Conservation (phyloP, 2,329 filamentous ascomycete species). For the Beauveria varroae region DNA sequence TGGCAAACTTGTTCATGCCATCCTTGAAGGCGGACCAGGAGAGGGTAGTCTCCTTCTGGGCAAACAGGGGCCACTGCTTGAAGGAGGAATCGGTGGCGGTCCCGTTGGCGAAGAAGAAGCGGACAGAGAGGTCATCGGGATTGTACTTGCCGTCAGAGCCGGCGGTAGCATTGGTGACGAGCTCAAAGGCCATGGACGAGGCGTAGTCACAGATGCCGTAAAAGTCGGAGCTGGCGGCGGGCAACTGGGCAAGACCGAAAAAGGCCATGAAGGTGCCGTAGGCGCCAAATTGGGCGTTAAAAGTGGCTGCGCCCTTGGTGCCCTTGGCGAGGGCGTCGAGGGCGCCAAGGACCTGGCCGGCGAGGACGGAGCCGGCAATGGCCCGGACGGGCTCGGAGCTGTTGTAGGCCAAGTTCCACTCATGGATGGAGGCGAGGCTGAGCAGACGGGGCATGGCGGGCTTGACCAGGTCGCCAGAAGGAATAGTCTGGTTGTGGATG, state of each 20-base stretch:
- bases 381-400: constrained; percentile 57
- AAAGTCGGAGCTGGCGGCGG: constrained; percentile 52
- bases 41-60: constrained; percentile 45
- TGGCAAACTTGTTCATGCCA: constrained; percentile 57
- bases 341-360: constrained; percentile 44
- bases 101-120: constrained; percentile 56
- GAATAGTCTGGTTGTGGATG: constrained; percentile 47
- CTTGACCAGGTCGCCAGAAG: constrained; percentile 47
- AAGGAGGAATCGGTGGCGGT: constrained; percentile 46
- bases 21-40: constrained; percentile 62
- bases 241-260: constrained; percentile 51
- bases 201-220: constrained; percentile 77
- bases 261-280: constrained; percentile 57
- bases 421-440: constrained; percentile 69
- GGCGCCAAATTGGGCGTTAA: constrained; percentile 52
- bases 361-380: constrained; percentile 50
- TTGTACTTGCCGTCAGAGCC: constrained; percentile 33
- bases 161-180: constrained; percentile 48
- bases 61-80: constrained; percentile 50
- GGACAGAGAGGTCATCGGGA: constrained; percentile 43
- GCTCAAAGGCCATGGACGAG: constrained; percentile 72
- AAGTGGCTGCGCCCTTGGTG: constrained; percentile 26
- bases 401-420: constrained; percentile 81
- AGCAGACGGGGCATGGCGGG: constrained; percentile 55
- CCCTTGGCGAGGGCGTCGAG: constrained; percentile 44